Percentiles rank a stretch among this genome's conserved stretches.
Evolutionary conservation across 1,284 basidiomycete genomes (phyloP).

Genomic region (Caloboletus firmus): DNA sequence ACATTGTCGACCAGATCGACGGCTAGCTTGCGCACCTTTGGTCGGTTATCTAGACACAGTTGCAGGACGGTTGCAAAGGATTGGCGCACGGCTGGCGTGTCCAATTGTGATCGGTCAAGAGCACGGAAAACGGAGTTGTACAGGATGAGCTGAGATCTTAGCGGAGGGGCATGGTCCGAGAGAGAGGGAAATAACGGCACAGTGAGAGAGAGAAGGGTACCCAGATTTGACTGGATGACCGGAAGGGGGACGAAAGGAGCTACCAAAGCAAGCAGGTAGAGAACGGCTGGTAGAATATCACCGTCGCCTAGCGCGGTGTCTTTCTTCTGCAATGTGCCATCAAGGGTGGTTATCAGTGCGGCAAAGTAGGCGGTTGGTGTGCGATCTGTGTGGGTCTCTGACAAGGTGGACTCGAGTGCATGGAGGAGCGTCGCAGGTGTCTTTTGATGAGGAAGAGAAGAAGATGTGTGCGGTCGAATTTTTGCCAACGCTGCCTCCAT

Average conservation of each 20-base stretch:
- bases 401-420: slow-evolving; percentile 88
- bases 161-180: slow-evolving; percentile 62
- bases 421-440: slow-evolving; percentile 86
- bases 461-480: slow-evolving; percentile 85
- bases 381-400: slow-evolving; percentile 70
- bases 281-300: slow-evolving; percentile 81
- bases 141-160: slow-evolving; percentile 75
- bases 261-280: slow-evolving; percentile 86
- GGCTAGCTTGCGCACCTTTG: slow-evolving; percentile 92
- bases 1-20: slow-evolving; percentile 83
- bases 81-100: slow-evolving; percentile 67
- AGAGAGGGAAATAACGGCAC: slow-evolving; percentile 75
- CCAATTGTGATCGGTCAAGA: slow-evolving; percentile 72
- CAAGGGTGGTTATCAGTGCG: slow-evolving; percentile 77
- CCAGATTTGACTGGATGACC: slow-evolving; percentile 68
- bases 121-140: slow-evolving; percentile 67
- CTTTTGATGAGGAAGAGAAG: slow-evolving; percentile 84
- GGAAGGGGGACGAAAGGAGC: slow-evolving; percentile 75
- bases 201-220: slow-evolving; percentile 66
- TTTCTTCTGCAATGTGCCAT: slow-evolving; percentile 68
- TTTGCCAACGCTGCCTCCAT: slow-evolving; percentile 77
- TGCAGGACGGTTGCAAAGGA: slow-evolving; percentile 79
- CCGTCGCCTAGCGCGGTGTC: slow-evolving; percentile 68
- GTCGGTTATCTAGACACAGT: slow-evolving; percentile 83
- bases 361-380: slow-evolving; percentile 89